Percentiles rank a stretch among this genome's conserved stretches.
These are phyloP conservation scores for Purshia tridentata DNA, from an alignment of 306 rosid species.

Conservation along the genomic window DNA sequence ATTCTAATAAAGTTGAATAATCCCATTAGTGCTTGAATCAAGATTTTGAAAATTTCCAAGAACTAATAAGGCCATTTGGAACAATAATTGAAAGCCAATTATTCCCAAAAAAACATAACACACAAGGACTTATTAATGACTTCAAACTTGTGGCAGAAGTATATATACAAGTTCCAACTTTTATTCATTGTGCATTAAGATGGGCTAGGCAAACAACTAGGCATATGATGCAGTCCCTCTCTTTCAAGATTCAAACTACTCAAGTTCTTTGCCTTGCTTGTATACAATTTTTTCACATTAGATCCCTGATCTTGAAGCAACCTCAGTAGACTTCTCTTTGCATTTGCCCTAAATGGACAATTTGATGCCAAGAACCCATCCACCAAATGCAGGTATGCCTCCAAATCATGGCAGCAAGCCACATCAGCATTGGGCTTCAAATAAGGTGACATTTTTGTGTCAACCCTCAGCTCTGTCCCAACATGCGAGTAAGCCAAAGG, in stretches of 20 bases:
- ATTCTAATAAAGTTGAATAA: neutral
- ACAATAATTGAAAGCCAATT: neutral
- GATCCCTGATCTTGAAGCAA: slow-evolving; percentile 68
- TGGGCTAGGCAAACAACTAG: slow-evolving; percentile 74
- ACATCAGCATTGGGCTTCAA: slow-evolving; percentile 84
- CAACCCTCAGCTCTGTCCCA: slow-evolving; percentile 69
- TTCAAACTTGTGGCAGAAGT: neutral
- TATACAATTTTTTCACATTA: slow-evolving; percentile 77
- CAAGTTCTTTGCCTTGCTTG: slow-evolving; percentile 65
- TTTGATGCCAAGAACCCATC: slow-evolving; percentile 87
- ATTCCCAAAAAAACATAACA: neutral
- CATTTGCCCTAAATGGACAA: slow-evolving; percentile 77
- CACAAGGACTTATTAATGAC: neutral
- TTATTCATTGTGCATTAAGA: slow-evolving; percentile 20
- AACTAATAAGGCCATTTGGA: neutral
- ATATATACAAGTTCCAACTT: slow-evolving; percentile 1
- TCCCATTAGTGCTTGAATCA: neutral
- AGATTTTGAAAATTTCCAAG: neutral
- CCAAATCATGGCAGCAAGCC: slow-evolving; percentile 88
- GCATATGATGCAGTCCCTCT: slow-evolving; percentile 41
- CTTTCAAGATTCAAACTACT: slow-evolving; percentile 44
- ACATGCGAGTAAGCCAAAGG: slow-evolving; percentile 76
- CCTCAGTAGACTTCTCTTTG: slow-evolving; percentile 74
- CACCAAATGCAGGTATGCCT: slow-evolving; percentile 88
- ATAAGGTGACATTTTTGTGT: slow-evolving; percentile 83